Evolutionary conservation across 2,329 filamentous ascomycete genomes (phyloP), one percentile per base, ranked within the genome.

Genomic region (Epichloe gansuensis): DNA sequence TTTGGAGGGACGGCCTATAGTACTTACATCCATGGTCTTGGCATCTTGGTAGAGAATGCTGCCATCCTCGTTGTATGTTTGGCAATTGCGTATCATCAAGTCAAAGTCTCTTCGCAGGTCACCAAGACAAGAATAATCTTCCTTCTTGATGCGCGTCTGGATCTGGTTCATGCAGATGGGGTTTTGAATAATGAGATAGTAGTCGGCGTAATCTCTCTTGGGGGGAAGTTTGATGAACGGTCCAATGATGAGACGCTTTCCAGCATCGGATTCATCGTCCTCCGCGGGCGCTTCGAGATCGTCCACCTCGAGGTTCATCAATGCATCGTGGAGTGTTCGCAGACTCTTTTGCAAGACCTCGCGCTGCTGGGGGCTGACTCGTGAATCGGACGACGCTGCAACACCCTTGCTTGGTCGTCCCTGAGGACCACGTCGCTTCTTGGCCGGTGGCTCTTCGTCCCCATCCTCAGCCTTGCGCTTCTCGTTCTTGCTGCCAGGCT

Each of bases 161-260:
- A 98, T 95, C 66, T 89, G 84, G 60, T 95, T 93, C 86, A 97
- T 95, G 64, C 87, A 91, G 63, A 98, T 96, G 0, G 93, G 93
- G 51, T 84, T 85, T 64, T 85, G 81, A 66, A 98, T 98, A 67
- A 96, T 82, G 64, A 91, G 73, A 66, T 96, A 98, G 73, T 98
- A 98, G 65, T 97, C 90, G 27, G 89, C 86, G 64, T 94, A 98
- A 54, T 91, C 83, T 54, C 84, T 84, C 72, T 89, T 94, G 41
- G 89, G 85, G 1, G 91, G 91, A 35, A 96, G 75, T 63, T 93
- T 90, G 67, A 97, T 79, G 68, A 98, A 98, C 0, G 90, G 91
- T 35, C 90, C 89, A 57, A 96, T 96, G 64, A 96, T 88, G 51
- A 89, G 78, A 47, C 90, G 87, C 60, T 84, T 85, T 43, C 72